These are phyloP conservation scores for Termitomyces bulborhizus DNA, from an alignment of 768 basidiomycete genomes.

Conservation along the genomic window DNA sequence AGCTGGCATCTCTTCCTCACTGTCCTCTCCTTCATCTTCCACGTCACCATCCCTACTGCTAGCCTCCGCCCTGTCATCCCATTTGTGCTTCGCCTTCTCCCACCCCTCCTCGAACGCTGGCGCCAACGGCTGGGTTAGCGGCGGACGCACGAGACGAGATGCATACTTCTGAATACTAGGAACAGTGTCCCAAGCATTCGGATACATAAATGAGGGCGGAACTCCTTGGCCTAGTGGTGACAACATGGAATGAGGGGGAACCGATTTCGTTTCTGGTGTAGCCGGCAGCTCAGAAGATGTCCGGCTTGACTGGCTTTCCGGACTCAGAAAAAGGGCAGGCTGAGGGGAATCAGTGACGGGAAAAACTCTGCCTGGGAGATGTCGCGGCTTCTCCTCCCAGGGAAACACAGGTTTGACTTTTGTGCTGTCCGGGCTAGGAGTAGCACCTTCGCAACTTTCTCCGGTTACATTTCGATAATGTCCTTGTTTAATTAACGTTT, in stretches of 20 bases:
- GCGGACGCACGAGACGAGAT: slow-evolving; percentile 48
- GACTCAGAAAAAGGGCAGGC: slow-evolving; percentile 35
- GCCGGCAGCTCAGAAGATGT: slow-evolving; percentile 29
- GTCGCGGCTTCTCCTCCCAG: slow-evolving; percentile 83
- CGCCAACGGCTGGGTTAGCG: slow-evolving; percentile 32
- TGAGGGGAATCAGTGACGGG: slow-evolving; percentile 57
- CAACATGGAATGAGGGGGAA: slow-evolving; percentile 19
- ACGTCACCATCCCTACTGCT: slow-evolving; percentile 80
- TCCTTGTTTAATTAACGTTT: slow-evolving; percentile 60
- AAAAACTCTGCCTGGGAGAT: slow-evolving; percentile 64
- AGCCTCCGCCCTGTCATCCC: slow-evolving; percentile 54
- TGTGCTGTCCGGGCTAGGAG: slow-evolving; percentile 57
- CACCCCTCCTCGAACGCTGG: slow-evolving; percentile 46
- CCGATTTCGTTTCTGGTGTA: slow-evolving; percentile 27
- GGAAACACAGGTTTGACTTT: slow-evolving; percentile 84
- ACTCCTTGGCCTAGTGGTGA: slow-evolving; percentile 42
- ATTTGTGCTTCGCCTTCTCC: slow-evolving; percentile 30
- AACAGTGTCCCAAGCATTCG: slow-evolving; percentile 82
- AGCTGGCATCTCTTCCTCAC: slow-evolving; percentile 28
- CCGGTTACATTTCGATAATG: slow-evolving; percentile 65
- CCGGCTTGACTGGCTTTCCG: slow-evolving; percentile 31
- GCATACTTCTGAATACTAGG: slow-evolving; percentile 79
- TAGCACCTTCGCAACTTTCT: slow-evolving; percentile 31
- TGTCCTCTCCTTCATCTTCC: slow-evolving; percentile 65
- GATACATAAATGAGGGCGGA: slow-evolving; percentile 55